Base-by-base conservation (phyloP, 2,329 filamentous ascomycete species). In the Tetracladium maxilliforme region DNA sequence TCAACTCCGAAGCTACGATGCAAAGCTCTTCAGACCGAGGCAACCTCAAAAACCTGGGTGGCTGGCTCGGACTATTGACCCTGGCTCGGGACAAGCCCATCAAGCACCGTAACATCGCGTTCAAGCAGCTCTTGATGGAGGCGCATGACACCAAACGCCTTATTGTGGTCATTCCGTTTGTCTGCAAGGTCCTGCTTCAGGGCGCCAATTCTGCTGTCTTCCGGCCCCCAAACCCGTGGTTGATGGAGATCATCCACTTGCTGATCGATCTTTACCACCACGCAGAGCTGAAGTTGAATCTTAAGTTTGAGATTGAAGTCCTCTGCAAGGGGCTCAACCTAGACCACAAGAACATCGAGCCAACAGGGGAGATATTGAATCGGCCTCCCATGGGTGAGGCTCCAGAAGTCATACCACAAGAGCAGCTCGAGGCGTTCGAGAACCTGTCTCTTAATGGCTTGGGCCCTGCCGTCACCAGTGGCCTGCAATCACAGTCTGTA, bases 291-390 rank as follows among this genome's bases (percentile, higher is more conserved):
- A 95, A 95, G 48, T 67, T 98, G 19, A 95, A 95, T 38, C 73
- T 93, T 25, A 98, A 95, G 42, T 98, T 98, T 40, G 90, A 98
- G 49, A 95, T 98, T 30, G 90, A 98, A 50, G 86, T 98, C 14
- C 64, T 98, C 14, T 98, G 86, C 59, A 92, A 92, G 45, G 86
- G 86, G 9, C 59, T 98, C 10, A 77, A 76, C 27, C 61, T 95
- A n/a, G 84, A 95, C 33, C 79, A 93, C 51, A 93, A 92, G 53
- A 76, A 69, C 30, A 84, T 95, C 33, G 79, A 92, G 39, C 82
- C 87, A 1, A 82, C 86, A 1, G 74, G 78, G 13, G 76, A 86
- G 43, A 90, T 98, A 28, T 67, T 86, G 33, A 81, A 84, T 37
- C 70, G 84, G 20, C 59, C 63, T 7, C 52, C 57, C 22, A 58